These are phyloP conservation scores for Proliferodiscus dingleyae DNA, from an alignment of 2,329 filamentous ascomycete species.

Conservation along the genomic window DNA sequence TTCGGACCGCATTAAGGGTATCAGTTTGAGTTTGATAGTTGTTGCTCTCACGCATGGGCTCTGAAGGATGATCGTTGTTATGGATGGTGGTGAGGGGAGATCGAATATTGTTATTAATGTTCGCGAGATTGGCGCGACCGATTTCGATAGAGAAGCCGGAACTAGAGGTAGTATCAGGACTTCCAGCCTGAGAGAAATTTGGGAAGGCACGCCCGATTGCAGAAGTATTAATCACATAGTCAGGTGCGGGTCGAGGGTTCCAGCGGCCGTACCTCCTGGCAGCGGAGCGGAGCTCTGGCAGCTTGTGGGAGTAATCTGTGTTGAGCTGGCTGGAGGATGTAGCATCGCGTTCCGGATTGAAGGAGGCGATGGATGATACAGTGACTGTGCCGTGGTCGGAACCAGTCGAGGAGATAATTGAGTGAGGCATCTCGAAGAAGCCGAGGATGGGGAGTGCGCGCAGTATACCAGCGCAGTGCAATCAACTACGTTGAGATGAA, in stretches of 20 bases:
- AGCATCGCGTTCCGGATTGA: slow-evolving; percentile 24
- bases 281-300: slow-evolving; percentile 30
- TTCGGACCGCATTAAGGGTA: neutral
- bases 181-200: slow-evolving; percentile 40
- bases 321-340: slow-evolving; percentile 20
- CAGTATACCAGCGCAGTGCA: no score
- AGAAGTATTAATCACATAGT: slow-evolving; percentile 39
- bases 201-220: slow-evolving; percentile 42
- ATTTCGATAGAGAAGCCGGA: slow-evolving; percentile 48
- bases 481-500: no score
- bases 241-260: slow-evolving; percentile 26
- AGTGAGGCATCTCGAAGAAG: slow-evolving; percentile 15
- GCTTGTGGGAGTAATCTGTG: slow-evolving; percentile 14
- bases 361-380: slow-evolving; percentile 14
- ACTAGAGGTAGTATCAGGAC: slow-evolving; percentile 35
- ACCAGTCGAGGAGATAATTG: slow-evolving; percentile 23
- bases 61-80: neutral
- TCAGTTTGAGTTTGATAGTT: no score
- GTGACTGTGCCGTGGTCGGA: slow-evolving; percentile 29
- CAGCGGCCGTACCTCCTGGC: slow-evolving; percentile 31
- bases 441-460: no score
- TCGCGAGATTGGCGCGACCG: slow-evolving; percentile 43
- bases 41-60: no score
- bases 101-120: slow-evolving; percentile 21
- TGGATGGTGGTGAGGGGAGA: slow-evolving; percentile 37